Evolutionary conservation across 495 filamentous ascomycete genomes (phyloP), one percentile per base, ranked within the genome.

Genomic region (Penicillium flavigenum): DNA sequence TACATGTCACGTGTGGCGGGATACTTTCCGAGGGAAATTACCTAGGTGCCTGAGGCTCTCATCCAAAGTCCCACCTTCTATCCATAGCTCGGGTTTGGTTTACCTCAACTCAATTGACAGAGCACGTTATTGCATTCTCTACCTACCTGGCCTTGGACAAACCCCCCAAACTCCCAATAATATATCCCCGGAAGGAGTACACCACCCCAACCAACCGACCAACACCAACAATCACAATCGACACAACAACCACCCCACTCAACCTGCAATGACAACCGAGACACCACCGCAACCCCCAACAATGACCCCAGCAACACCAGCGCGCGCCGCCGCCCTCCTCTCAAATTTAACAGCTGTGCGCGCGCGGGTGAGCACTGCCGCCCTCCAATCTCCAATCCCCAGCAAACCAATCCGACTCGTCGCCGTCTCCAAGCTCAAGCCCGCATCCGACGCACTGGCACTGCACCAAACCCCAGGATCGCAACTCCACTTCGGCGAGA

Each of bases 361-460:
- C 11, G 52, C 69, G 12, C 73, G 71, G 47, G 57, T 79, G 61
- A 62, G 63, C 47, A 58, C 70, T 31, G 70, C 75, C 32, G 43
- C 67, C 16, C 31, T 62, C 12, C 57, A 54, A 22, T 46, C 63
- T 19, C 45, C 61, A 20, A 51, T 48, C 20, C 48, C 64, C 20
- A 48, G 46, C 57, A 70, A 71, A 58, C 57, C 71, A 11, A 56
- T 95, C 53, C 88, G 94, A 19, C 79, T 98, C 24, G 88, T 98
- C 24, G 92, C 92, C 32, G 92, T 98, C 50, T 96, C 91, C 17
- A 98, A 98, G 70, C 80, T 94, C 62, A 96, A 97, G 71, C 91
- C 94, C 11, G 89, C 86, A 51, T 84, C 87, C 52, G 95, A 98
- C 74, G 86, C 97, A 65, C 79, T 96, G 42, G 85, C 90, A 48